These are phyloP conservation scores for Aspergillus japonicus DNA, from an alignment of 2,329 filamentous ascomycete genomes.

Conservation along the genomic window DNA sequence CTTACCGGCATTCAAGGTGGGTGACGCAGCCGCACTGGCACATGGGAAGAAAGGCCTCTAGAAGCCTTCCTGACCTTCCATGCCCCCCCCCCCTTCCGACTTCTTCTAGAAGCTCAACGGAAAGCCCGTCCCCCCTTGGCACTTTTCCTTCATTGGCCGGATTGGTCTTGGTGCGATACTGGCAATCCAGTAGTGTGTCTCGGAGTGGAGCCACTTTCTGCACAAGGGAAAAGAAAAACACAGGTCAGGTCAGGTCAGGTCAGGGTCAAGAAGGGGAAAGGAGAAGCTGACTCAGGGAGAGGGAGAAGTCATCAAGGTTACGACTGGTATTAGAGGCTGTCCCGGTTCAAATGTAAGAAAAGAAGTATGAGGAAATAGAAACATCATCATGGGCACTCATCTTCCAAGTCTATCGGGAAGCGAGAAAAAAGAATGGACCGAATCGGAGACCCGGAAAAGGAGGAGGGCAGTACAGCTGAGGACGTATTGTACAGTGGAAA, in stretches of 20 bases:
- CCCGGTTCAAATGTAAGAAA: background rate
- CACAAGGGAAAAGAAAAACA: constrained; percentile 7
- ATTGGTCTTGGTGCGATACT: constrained; percentile 3
- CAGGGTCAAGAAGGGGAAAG: background rate
- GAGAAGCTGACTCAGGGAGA: background rate
- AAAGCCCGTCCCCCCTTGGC: constrained; percentile 23
- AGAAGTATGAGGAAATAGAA: background rate
- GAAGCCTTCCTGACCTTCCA: constrained; percentile 13
- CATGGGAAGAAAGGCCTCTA: constrained; percentile 13
- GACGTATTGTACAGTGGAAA: background rate
- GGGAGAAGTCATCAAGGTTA: background rate
- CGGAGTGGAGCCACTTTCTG: constrained; percentile 15
- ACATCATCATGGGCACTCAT: background rate
- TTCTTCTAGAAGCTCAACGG: constrained; percentile 23
- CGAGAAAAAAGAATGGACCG: constrained; percentile 1
- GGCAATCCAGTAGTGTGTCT: constrained; percentile 20
- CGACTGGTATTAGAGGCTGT: background rate
- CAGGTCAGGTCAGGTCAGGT: constrained; percentile 2
- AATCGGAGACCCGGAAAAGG: background rate
- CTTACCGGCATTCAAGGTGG: constrained; percentile 5
- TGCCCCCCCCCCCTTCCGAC: constrained; percentile 12
- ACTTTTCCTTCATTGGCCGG: constrained; percentile 1
- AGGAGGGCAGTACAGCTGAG: background rate
- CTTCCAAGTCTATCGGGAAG: too few species aligned
- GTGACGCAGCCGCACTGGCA: constrained; percentile 17